Evolutionary conservation across 2,329 filamentous ascomycete species (phyloP), one percentile per base, ranked within the genome.

Genomic region (Plectosphaerella cucumerina): DNA sequence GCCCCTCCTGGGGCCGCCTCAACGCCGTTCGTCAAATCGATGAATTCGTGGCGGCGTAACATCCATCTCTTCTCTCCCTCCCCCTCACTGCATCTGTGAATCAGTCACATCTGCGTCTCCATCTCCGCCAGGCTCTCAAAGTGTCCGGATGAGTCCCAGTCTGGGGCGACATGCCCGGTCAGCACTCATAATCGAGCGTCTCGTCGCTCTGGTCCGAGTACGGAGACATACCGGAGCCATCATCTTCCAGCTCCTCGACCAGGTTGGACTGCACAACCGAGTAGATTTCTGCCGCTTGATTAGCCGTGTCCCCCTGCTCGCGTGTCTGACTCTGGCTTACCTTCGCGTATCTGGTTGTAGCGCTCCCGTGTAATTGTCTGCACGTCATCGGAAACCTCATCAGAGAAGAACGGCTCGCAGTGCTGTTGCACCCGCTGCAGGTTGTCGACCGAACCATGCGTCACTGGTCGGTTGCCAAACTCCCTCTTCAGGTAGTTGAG

Each of bases 61-160:
- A 12, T 42, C 17, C n/a, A n/a, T n/a, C 15, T 18, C 17, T 41
- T 11, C 39, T 21, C 17, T 18, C 26, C 6, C 35, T 6, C 17
- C 20, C 17, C n/a, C 39, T 42, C 39, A 42, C 10, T 12, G 39
- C n/a, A 20, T 42, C 17, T 23, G 12, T 12, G 18, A 18, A 17
- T 47, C 45, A 31, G 68, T 65, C 43, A 68, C 63, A n/a, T 39
- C 55, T 72, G 71, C 57, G 74, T 70, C 58, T 68, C 67, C 50
- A 74, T 64, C 49, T 77, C 77, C 39, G 70, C 69, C 49, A 79
- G 62, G 55, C 73, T 73, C 51, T 80, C 79, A 61, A 79, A 70
- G 51, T 73, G 73, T 31, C 82, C 80, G 6, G 80, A 83, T 45
- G 80, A 82, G 57, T 80, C 77, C 79, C 80, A 82, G 53, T 81